A percentile compares a stretch with the other conserved stretches of the same genome.
phyloP scores from a whole-genome alignment of 177 flowering plant species.

The Telopea speciosissima region DNA sequence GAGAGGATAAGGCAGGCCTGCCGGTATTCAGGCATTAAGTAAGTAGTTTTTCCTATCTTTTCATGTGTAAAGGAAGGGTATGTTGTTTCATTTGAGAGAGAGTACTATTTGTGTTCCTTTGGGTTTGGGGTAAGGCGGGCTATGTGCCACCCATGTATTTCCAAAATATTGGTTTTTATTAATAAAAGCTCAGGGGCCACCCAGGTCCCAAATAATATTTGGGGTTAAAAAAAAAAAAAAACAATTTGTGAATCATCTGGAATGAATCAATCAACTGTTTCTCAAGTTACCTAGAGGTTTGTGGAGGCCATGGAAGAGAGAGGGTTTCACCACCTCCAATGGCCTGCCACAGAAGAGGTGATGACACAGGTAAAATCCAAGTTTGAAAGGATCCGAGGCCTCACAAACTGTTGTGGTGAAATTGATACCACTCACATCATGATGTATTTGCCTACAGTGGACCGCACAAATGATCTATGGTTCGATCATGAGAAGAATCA shows the following conservation, averaged over 20 bases:
- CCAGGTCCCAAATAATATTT: too few species aligned
- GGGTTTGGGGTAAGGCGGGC: too few species aligned
- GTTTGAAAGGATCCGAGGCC: slow-evolving; percentile 68
- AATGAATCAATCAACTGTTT: slow-evolving; percentile 65
- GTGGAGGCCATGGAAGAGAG: slow-evolving; percentile 75
- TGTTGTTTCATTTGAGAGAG: too few species aligned
- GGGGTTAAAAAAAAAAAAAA: too few species aligned
- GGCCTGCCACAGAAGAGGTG: slow-evolving; percentile 60
- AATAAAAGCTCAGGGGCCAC: too few species aligned
- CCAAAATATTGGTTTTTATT: too few species aligned
- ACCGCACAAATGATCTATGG: slow-evolving; percentile 49
- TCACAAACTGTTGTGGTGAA: slow-evolving; percentile 86
- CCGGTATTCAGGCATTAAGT: too few species aligned
- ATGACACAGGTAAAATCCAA: slow-evolving; percentile 50
- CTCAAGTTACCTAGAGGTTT: slow-evolving; percentile 79
- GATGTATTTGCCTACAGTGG: slow-evolving; percentile 55
- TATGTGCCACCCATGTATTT: too few species aligned
- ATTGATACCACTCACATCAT: slow-evolving; percentile 68
- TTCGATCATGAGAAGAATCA: slow-evolving; percentile 57
- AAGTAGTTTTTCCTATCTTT: too few species aligned
- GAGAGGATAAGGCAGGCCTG: too few species aligned
- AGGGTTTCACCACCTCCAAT: slow-evolving; percentile 62
- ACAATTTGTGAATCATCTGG: slow-evolving; percentile 62
- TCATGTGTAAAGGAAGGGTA: too few species aligned
- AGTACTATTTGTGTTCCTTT: too few species aligned